Conservation (phyloP, 169 alveolate species). For the Plasmodium falciparum region DNA sequence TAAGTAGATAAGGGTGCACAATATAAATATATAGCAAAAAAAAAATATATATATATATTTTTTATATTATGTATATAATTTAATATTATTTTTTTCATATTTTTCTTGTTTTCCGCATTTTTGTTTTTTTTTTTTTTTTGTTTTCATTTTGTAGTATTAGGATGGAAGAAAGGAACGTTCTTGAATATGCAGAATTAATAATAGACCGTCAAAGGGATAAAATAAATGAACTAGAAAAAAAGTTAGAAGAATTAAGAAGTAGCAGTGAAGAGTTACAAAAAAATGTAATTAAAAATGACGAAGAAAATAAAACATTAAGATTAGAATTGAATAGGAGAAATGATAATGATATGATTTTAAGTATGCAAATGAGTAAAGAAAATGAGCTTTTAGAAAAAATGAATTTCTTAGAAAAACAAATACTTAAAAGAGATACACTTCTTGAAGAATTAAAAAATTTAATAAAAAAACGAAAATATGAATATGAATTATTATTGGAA, state of each 20-base stretch:
- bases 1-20: not conserved
- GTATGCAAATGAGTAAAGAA: constrained; percentile 68
- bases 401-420: constrained; percentile 61
- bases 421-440: constrained; percentile 75
- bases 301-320: constrained; percentile 73
- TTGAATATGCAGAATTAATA: constrained; percentile 77
- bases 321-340: constrained; percentile 69
- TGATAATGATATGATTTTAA: constrained; percentile 46
- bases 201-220: constrained; percentile 76
- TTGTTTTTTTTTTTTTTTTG: not conserved
- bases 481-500: constrained; percentile 58
- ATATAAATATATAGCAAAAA: constrained; percentile 21
- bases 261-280: constrained; percentile 71
- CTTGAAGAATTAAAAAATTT: constrained; percentile 74
- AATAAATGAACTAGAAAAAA: constrained; percentile 69
- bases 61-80: not conserved
- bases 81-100: not conserved
- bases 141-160: not conserved
- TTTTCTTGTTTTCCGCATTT: constrained; percentile 6
- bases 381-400: constrained; percentile 70
- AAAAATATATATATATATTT: constrained; percentile 9
- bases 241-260: constrained; percentile 45
- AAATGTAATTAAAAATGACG: constrained; percentile 52
- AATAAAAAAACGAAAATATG: constrained; percentile 70
- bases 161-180: constrained; percentile 74